Evolutionary conservation across 257 asterid genomes (phyloP).

Genomic region (Eucommia ulmoides): DNA sequence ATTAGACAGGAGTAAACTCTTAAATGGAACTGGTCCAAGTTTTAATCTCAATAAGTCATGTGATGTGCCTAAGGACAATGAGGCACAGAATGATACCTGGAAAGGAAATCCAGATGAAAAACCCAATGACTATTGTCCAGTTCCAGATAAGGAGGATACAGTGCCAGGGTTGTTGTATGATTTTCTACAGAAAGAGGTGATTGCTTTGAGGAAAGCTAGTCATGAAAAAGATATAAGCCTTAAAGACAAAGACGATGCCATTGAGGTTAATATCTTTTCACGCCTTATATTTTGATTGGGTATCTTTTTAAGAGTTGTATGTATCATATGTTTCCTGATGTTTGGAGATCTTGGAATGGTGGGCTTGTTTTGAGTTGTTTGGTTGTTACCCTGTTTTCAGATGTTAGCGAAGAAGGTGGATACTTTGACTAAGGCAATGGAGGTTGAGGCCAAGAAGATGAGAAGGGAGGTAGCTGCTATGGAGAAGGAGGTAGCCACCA

Average conservation of each 20-base stretch:
- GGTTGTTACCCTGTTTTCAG: slow-evolving; percentile 23
- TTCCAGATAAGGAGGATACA: slow-evolving; percentile 62
- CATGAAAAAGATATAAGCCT: slow-evolving; percentile 96
- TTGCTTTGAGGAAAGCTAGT: slow-evolving; percentile 78
- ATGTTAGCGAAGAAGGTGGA: slow-evolving; percentile 97
- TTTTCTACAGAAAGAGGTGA: slow-evolving; percentile 80
- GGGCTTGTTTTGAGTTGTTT: background rate
- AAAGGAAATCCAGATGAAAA: slow-evolving; percentile 61
- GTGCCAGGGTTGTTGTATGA: slow-evolving; percentile 80
- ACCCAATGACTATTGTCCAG: slow-evolving; percentile 34
- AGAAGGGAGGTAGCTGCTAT: slow-evolving; percentile 97
- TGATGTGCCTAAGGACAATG: slow-evolving; percentile 72
- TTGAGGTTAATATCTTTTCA: slow-evolving; percentile 53
- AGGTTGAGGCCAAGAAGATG: slow-evolving; percentile 97
- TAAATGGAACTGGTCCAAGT: slow-evolving; percentile 79
- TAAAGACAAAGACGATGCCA: slow-evolving; percentile 95
- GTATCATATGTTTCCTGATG: slow-evolving; percentile 37
- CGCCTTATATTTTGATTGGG: background rate
- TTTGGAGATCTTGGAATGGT: slow-evolving; percentile 20
- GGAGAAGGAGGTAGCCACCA: slow-evolving; percentile 98
- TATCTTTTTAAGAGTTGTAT: background rate
- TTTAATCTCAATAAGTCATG: slow-evolving; percentile 87
- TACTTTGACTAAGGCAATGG: slow-evolving; percentile 94
- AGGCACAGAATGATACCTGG: slow-evolving; percentile 44
- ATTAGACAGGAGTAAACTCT: slow-evolving; percentile 68